Percentiles rank a stretch among this genome's conserved stretches.
Conservation (phyloP, 257 asterid genomes). For the Lycium ferocissimum region DNA sequence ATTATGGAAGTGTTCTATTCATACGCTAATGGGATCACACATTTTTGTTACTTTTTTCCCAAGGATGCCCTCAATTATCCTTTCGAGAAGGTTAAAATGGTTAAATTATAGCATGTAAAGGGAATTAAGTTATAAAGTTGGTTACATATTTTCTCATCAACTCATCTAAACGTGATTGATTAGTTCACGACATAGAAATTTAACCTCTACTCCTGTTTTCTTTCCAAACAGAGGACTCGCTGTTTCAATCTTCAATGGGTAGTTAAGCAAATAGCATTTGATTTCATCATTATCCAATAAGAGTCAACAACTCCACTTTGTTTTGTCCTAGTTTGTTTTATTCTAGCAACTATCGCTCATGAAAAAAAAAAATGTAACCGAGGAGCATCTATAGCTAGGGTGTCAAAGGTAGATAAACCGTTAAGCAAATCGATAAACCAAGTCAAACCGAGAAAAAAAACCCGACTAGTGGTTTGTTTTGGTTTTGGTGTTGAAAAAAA, state of each 20-base stretch:
- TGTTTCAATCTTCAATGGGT: not conserved
- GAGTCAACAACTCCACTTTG: not conserved
- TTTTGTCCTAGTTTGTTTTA: not conserved
- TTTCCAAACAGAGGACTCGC: not conserved
- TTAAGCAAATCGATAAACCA: no score
- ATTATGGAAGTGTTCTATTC: not conserved
- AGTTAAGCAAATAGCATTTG: not conserved
- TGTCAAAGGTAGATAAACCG: no score
- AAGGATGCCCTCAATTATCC: slow-evolving; percentile 3
- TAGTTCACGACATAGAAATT: not conserved
- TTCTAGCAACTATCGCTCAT: not conserved
- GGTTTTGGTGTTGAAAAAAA: no score
- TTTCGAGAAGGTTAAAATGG: not conserved
- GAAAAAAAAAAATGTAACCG: no score
- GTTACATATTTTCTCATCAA: slow-evolving; percentile 25
- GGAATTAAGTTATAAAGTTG: not conserved
- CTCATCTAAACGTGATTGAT: not conserved
- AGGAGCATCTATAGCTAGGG: no score
- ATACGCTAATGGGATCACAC: not conserved
- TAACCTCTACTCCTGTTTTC: slow-evolving; percentile 21
- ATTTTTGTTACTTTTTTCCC: not conserved
- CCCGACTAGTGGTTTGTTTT: no score
- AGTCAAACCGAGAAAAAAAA: no score
- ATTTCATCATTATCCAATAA: not conserved
- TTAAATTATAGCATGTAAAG: not conserved